phyloP scores from a whole-genome alignment of 2,329 filamentous ascomycete species.

The Escovopsis sp. region DNA sequence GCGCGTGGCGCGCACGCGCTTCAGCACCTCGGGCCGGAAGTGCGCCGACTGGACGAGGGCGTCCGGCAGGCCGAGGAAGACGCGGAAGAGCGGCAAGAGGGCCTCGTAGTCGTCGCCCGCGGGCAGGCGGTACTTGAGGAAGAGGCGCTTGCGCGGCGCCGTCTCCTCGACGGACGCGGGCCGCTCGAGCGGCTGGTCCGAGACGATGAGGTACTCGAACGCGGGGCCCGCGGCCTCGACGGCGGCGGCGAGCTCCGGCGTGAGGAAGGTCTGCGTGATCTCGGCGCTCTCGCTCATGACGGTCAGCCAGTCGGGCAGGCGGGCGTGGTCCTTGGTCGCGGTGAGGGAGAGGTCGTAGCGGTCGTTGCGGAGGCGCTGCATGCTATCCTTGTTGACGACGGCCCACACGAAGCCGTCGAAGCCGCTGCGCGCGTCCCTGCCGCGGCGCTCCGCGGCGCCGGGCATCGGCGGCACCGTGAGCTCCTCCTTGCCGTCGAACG shows the following conservation, averaged over 20 bases:
- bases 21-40: conserved; percentile 81
- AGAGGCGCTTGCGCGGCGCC: conserved; percentile 70
- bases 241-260: conserved; percentile 71
- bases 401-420: conserved; percentile 94
- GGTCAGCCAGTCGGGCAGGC: conserved; percentile 78
- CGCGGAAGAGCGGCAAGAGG: conserved; percentile 61
- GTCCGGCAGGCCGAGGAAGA: conserved; percentile 78
- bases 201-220: conserved; percentile 77
- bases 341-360: conserved; percentile 92
- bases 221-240: conserved; percentile 60
- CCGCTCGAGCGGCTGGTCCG: conserved; percentile 79
- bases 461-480: conserved; percentile 55
- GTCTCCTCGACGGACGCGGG: conserved; percentile 77
- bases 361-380: conserved; percentile 80
- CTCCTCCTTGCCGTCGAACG: conserved; percentile 85
- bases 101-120: conserved; percentile 46
- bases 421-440: conserved; percentile 34
- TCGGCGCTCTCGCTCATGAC: conserved; percentile 97
- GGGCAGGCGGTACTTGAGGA: conserved; percentile 60
- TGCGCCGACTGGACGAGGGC: conserved; percentile 59
- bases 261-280: conserved; percentile 76
- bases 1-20: conserved; percentile 67
- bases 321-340: conserved; percentile 79
- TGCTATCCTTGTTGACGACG: conserved; percentile 84
- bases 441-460: conserved; percentile 38